Conservation (phyloP, 176 grass and related monocot species). For the Musa schizocarpa region DNA sequence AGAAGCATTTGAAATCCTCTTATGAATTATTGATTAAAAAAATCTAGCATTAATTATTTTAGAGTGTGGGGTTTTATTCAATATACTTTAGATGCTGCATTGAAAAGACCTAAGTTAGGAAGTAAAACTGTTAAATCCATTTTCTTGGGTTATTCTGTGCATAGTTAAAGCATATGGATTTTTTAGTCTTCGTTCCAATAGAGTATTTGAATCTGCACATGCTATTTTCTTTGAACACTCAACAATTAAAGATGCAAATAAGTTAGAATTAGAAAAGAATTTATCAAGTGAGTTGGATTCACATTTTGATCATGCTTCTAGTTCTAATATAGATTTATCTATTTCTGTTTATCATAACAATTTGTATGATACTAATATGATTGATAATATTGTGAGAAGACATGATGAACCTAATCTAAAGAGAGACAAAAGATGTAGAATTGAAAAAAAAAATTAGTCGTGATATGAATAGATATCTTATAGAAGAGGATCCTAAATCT, state of each 20-base stretch:
- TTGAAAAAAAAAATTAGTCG: not conserved
- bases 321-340: too few species aligned
- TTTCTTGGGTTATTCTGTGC: not conserved
- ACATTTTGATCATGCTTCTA: not conserved
- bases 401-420: not conserved
- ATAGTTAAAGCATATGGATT: not conserved
- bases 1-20: not conserved
- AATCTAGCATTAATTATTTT: not conserved
- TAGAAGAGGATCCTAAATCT: not conserved
- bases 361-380: not conserved
- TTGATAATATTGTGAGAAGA: not conserved
- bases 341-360: too few species aligned
- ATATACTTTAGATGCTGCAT: not conserved
- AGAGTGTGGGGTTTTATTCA: not conserved
- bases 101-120: not conserved
- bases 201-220: not conserved
- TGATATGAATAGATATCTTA: not conserved
- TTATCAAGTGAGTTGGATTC: not conserved
- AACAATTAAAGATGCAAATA: not conserved
- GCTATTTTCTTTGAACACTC: not conserved
- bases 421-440: not conserved
- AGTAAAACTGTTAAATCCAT: not conserved
- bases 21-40: not conserved
- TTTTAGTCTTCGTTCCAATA: not conserved
- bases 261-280: not conserved